These are phyloP conservation scores for Diplodia corticola DNA, from an alignment of 2,329 filamentous ascomycete species.

Conservation along the genomic window DNA sequence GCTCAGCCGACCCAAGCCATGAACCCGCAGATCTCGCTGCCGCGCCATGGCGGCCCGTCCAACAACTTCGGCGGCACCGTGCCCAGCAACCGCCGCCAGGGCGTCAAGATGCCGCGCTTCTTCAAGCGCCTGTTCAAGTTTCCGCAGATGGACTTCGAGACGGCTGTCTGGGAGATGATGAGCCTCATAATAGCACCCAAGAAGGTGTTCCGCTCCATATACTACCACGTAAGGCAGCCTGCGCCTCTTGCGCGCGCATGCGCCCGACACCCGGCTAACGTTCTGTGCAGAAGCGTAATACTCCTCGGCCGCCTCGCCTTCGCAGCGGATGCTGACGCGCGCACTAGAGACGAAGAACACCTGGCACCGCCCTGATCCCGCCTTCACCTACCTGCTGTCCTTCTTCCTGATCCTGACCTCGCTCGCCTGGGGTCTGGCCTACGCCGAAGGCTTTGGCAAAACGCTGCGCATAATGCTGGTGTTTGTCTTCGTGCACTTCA, in stretches of 20 bases:
- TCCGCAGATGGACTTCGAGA: slow-evolving; percentile 73
- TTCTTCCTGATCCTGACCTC: slow-evolving; percentile 60
- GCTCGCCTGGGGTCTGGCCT: slow-evolving; percentile 61
- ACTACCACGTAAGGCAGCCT: slow-evolving; percentile 59
- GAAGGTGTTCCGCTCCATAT: slow-evolving; percentile 70
- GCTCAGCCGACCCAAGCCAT: slow-evolving; percentile 35
- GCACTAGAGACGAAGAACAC: slow-evolving; percentile 66
- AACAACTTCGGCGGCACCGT: slow-evolving; percentile 53
- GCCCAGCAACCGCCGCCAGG: slow-evolving; percentile 52
- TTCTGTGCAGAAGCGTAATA: slow-evolving; percentile 41
- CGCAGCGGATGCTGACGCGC: slow-evolving; percentile 22
- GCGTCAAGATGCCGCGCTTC: slow-evolving; percentile 64
- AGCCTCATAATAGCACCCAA: slow-evolving; percentile 67
- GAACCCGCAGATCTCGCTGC: slow-evolving; percentile 62
- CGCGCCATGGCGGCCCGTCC: slow-evolving; percentile 55
- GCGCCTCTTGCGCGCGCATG: background rate
- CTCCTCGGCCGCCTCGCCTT: background rate
- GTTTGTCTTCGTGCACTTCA: slow-evolving; percentile 60
- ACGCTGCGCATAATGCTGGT: slow-evolving; percentile 49
- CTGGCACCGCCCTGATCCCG: slow-evolving; percentile 68
- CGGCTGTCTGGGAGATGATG: slow-evolving; percentile 73
- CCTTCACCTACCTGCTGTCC: slow-evolving; percentile 68
- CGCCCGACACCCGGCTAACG: slow-evolving; percentile 17
- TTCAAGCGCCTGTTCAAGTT: slow-evolving; percentile 71
- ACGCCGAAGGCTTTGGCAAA: slow-evolving; percentile 47